Evolutionary conservation across 768 basidiomycete genomes (phyloP).

Genomic region (Hygrophorus russula): DNA sequence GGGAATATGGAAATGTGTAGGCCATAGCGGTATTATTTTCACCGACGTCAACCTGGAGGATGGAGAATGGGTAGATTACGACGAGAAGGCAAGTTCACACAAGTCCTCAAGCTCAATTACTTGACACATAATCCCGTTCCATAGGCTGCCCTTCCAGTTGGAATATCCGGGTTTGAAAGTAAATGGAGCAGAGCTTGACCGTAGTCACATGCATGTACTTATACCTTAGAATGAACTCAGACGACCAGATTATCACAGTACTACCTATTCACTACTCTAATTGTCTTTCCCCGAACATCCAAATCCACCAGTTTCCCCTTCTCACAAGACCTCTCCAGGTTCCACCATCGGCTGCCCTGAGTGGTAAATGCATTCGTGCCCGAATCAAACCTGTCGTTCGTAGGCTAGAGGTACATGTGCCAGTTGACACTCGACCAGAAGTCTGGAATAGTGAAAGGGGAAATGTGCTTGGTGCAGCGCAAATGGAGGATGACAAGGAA

Average conservation of each 20-base stretch:
- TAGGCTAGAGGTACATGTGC: slow-evolving; percentile 69
- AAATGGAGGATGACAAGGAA: slow-evolving; percentile 65
- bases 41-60: slow-evolving; percentile 54
- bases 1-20: slow-evolving; percentile 74
- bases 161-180: slow-evolving; percentile 56
- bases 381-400: slow-evolving; percentile 54
- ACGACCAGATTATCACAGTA: slow-evolving; percentile 55
- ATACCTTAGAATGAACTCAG: slow-evolving; percentile 14
- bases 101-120: slow-evolving; percentile 3
- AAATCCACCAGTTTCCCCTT: slow-evolving; percentile 76
- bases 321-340: slow-evolving; percentile 61
- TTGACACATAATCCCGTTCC: slow-evolving; percentile 1
- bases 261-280: slow-evolving; percentile 69
- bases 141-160: slow-evolving; percentile 53
- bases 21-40: slow-evolving; percentile 49
- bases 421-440: slow-evolving; percentile 68
- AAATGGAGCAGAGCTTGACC: slow-evolving; percentile 49
- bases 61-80: slow-evolving; percentile 80
- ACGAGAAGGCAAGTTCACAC: slow-evolving; percentile 59
- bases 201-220: not conserved
- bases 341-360: slow-evolving; percentile 61
- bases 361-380: slow-evolving; percentile 69
- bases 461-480: slow-evolving; percentile 52
- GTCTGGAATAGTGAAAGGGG: slow-evolving; percentile 73
- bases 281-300: slow-evolving; percentile 47